Evolutionary conservation across 805 yeast species (phyloP).

Genomic region (Spencermartinsiella europaea): DNA sequence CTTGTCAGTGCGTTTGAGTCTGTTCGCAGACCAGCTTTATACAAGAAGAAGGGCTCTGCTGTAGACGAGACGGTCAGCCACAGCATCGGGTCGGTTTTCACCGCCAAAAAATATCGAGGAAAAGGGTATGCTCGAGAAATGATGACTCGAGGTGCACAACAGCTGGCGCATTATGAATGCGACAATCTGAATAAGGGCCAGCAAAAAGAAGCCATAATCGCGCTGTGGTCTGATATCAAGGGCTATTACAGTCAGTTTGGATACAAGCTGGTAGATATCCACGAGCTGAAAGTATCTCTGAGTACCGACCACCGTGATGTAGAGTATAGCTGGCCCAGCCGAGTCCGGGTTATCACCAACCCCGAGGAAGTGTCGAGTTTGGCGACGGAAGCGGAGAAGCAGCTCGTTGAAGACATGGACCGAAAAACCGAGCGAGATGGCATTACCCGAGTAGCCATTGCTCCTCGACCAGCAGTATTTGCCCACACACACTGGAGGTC

Average conservation of each 20-base stretch:
- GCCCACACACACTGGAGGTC: slow-evolving; percentile 21
- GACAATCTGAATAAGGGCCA: slow-evolving; percentile 17
- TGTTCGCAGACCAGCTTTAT: slow-evolving; percentile 35
- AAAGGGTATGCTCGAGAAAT: slow-evolving; percentile 51
- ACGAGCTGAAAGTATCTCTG: slow-evolving; percentile 12
- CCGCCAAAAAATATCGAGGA: slow-evolving; percentile 43
- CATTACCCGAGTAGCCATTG: slow-evolving; percentile 17
- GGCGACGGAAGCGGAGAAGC: slow-evolving; percentile 7
- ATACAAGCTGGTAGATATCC: slow-evolving; percentile 19
- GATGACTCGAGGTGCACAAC: slow-evolving; percentile 31
- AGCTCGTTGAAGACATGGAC: slow-evolving; percentile 5
- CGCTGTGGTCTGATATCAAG: slow-evolving; percentile 71
- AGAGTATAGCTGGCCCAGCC: slow-evolving; percentile 7
- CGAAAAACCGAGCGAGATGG: slow-evolving; percentile 22
- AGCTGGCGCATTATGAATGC: slow-evolving; percentile 27
- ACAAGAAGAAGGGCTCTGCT: slow-evolving; percentile 20
- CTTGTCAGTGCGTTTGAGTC: slow-evolving; percentile 43
- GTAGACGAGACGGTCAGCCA: slow-evolving; percentile 21
- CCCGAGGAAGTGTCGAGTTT: slow-evolving; percentile 9
- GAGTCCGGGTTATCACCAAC: not conserved
- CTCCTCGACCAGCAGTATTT: slow-evolving; percentile 17
- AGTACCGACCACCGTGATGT: not conserved
- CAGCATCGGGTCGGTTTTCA: slow-evolving; percentile 55
- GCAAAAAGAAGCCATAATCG: slow-evolving; percentile 31
- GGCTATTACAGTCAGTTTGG: slow-evolving; percentile 62